Conservation (phyloP, 2,329 filamentous ascomycete genomes). For the Ceratocystis colombiana region DNA sequence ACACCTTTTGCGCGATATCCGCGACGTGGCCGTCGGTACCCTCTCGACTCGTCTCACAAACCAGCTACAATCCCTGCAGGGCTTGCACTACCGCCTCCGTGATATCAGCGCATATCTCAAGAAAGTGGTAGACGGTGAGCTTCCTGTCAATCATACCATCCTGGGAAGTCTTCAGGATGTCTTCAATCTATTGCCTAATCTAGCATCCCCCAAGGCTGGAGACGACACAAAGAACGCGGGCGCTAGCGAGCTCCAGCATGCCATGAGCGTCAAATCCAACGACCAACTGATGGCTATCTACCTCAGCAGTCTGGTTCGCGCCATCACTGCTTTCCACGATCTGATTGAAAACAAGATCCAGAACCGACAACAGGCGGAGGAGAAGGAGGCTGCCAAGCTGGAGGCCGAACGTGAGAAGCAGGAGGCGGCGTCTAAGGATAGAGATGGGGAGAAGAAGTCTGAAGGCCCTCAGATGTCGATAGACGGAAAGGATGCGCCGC, state of each 20-base stretch:
- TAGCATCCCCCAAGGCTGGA: constrained; percentile 69
- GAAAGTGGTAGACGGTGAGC: constrained; percentile 84
- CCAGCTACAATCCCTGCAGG: constrained; percentile 93
- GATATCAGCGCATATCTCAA: constrained; percentile 94
- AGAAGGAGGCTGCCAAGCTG: constrained; percentile 80
- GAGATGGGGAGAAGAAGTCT: constrained; percentile 42
- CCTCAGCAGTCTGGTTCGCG: constrained; percentile 87
- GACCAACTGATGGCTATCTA: constrained; percentile 99
- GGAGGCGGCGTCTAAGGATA: constrained; percentile 34
- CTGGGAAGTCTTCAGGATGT: constrained; percentile 97
- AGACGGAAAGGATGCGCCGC: constrained; percentile 41
- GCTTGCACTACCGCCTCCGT: constrained; percentile 82
- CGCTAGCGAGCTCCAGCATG: constrained; percentile 70
- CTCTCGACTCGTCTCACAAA: constrained; percentile 94
- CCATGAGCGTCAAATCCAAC: constrained; percentile 98
- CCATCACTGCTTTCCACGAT: constrained; percentile 98
- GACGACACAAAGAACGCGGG: constrained; percentile 48
- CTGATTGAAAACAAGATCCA: constrained; percentile 99
- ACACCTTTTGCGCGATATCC: constrained; percentile 93
- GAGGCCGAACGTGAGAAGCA: constrained; percentile 54
- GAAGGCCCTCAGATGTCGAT: constrained; percentile 26
- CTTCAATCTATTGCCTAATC: constrained; percentile 94
- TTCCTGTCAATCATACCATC: constrained; percentile 95
- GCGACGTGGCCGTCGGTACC: constrained; percentile 93
- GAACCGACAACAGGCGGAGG: constrained; percentile 93